Evolutionary conservation across 1,139 yeast species (phyloP), one percentile per base, ranked within the genome.

Genomic region (Yamadazyma dendronema): DNA sequence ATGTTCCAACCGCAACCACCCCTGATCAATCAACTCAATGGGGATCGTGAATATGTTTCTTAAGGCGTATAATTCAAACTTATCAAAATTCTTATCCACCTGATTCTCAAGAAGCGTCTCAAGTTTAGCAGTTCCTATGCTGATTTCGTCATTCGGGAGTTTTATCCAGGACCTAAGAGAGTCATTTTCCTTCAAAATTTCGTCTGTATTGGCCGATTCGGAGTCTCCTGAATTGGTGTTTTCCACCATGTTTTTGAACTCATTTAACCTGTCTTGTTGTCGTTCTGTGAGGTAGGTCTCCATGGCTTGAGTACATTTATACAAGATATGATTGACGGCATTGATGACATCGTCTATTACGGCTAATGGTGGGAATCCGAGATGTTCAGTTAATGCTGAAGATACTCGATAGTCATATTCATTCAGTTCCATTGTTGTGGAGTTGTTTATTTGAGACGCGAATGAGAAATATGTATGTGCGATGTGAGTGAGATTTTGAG

Each of bases 291-390:
- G 61, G 48, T 82, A 84, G 31, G 72, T 72, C 54, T 88, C 95
- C 65, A 89, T 74, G 2, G 89, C 95, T 37, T 76, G 77, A 0
- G 92, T 83, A 51, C 96, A 86, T 50, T 84, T 82, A 61, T 86
- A 86, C 77, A 89, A 75, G 26, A 88, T 78, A 40, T 81, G 89
- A 52, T 90, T 89, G 17, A 87, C 95, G 1, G 90, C 87, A 59
- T 89, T 89, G 52, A 90, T 87, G 14, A 90, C 83, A 53, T 89
- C 96, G 54, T 90, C 97, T 6, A 90, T 76, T 17, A 89, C 65
- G 1, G 92, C 79, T n/a, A 89, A 73, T 0, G 97, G 96, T 7
- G 95, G 87, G 53, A 78, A 87, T 23, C 88, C 96, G 33, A 90
- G 65, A 55, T 88, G 96, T 57, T 89, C 97, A 0, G 96, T 86